phyloP scores from a whole-genome alignment of 139 green algal species.

The Chlamydomonas sp. region DNA sequence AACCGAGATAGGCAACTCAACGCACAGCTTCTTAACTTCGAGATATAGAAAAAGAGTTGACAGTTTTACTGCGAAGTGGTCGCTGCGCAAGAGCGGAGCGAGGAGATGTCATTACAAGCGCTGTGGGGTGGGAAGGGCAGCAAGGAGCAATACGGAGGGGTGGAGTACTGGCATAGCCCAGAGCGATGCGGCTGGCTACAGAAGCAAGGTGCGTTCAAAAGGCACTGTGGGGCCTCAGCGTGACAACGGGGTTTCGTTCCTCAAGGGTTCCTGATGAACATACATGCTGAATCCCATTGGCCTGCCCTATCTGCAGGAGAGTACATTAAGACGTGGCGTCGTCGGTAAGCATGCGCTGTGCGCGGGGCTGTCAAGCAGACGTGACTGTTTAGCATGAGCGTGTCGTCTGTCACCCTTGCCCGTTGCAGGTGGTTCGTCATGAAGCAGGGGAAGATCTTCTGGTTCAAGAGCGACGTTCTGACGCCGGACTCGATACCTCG shows the following conservation, averaged over 20 bases:
- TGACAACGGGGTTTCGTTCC: too few relatives aligned
- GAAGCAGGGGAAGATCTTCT: constrained; percentile 99
- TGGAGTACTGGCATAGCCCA: constrained; percentile 90
- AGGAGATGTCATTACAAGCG: constrained; percentile 43
- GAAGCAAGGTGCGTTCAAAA: constrained; percentile 86
- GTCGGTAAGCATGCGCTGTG: constrained; percentile 62
- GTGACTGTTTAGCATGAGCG: not conserved
- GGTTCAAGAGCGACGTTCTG: constrained; percentile 95
- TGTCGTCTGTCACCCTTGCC: not conserved
- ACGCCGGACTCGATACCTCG: constrained; percentile 84
- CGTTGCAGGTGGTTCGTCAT: constrained; percentile 94
- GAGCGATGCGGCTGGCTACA: constrained; percentile 92
- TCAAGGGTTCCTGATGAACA: too few relatives aligned
- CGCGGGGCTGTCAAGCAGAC: not conserved
- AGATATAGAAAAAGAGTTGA: too few relatives aligned
- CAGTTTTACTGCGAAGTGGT: too few relatives aligned
- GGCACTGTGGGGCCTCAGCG: not conserved
- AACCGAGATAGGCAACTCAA: too few relatives aligned
- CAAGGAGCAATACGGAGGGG: constrained; percentile 60
- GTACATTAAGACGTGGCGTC: constrained; percentile 95
- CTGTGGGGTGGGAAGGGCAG: constrained; percentile 3
- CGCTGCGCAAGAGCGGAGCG: too few relatives aligned
- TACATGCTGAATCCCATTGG: too few relatives aligned
- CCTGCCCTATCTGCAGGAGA: constrained; percentile 75
- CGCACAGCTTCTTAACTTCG: too few relatives aligned